Base-by-base conservation (phyloP, 176 grass and related monocot species). In the Triticum monococcum region DNA sequence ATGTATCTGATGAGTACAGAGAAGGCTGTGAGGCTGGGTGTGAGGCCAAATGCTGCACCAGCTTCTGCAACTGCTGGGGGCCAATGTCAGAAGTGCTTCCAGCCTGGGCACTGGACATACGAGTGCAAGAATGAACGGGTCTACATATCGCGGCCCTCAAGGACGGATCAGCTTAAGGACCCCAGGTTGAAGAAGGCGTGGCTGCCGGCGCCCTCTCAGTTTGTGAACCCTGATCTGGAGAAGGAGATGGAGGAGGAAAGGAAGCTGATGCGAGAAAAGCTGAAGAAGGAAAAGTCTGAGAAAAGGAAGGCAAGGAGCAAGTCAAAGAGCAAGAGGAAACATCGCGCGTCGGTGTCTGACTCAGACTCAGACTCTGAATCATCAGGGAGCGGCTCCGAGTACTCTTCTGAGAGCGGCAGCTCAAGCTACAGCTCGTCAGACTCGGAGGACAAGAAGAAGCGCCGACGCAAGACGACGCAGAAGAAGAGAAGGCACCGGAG, bases 1-100 rank as follows among this genome's bases (percentile, higher is more conserved):
- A 98, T 98, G 95, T 95, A 98, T 78, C 88, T 98, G 36, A 96
- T 96, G 92, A 99, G 97, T 76, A 99, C 94, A 35, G 92, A 98
- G 81, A 98, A 88, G 68, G 90, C 94, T 83, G 94, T 89, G 1
- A 92, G 52, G 73, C 68, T 98, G 63, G 97, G 94, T 66, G 92
- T 89, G 86, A 96, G 89, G 80, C 65, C 75, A 28, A 94, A 96
- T 68, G 50, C 87, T 83, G 81, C 72, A n/a, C 61, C 77, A 75
- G 20, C 86, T 68, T 73, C 86, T 75, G 56, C 56, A 59, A 35
- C 56, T 14, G 63, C 41, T 79, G 85, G 88, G 41, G 78, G 83
- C 25, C 92, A 99, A 50, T 99, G 97, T 60, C 88, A 99, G 87
- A 99, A 99, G 82, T 96, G 92, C 78, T 96, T 92, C 81, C 94